Percentiles rank a stretch among this genome's conserved stretches.
Conservation (phyloP, 140 eudicot species). For the Ambrosia hybrid region DNA sequence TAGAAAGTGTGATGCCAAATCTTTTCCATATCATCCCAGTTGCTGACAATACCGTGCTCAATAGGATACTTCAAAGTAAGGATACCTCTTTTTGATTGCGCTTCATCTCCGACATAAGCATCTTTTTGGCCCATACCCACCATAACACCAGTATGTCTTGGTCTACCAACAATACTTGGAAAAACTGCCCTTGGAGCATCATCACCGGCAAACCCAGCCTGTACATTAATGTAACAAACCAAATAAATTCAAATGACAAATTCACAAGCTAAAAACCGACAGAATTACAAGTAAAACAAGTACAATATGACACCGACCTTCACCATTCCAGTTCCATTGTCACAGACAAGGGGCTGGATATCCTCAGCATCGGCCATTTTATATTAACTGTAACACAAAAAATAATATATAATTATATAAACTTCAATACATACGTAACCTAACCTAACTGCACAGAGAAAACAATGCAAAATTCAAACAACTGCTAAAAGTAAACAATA, state of each 20-base stretch:
- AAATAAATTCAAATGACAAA: not conserved
- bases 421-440: not conserved
- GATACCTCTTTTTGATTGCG: conserved; percentile 72
- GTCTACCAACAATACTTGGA: conserved; percentile 76
- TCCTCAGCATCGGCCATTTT: conserved; percentile 58
- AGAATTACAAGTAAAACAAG: not conserved
- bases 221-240: not conserved
- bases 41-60: conserved; percentile 70
- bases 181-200: conserved; percentile 82
- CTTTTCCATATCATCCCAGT: conserved; percentile 81
- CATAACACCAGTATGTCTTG: conserved; percentile 72
- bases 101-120: conserved; percentile 71
- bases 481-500: not conserved
- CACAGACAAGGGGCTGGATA: conserved; percentile 63
- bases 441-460: not conserved
- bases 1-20: conserved; percentile 67
- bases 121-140: conserved; percentile 78
- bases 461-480: not conserved
- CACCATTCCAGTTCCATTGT: conserved; percentile 62
- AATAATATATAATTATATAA: not conserved
- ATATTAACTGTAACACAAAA: conserved; percentile 36
- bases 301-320: conserved; percentile 33
- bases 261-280: not conserved
- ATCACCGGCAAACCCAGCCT: conserved; percentile 90
- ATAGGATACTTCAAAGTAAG: conserved; percentile 67